Conservation (phyloP, 2,329 filamentous ascomycete genomes). For the Remersonia thermophila region DNA sequence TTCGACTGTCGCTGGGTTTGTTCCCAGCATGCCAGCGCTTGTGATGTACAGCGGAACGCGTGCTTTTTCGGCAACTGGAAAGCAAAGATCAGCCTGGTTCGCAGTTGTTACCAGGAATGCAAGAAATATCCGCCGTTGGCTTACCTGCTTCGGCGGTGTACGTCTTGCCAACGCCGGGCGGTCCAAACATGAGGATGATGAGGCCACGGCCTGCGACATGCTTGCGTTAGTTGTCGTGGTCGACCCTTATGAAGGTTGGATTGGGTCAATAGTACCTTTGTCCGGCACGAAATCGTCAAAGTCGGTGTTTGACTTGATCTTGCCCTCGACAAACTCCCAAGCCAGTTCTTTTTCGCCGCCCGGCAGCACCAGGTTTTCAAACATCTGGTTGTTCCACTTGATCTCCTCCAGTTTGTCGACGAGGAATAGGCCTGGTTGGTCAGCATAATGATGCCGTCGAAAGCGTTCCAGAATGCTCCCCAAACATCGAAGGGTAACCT, state of each 20-base stretch:
- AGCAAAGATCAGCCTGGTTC: not conserved
- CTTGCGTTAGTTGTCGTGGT: not conserved
- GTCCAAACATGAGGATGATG: slow-evolving; percentile 26
- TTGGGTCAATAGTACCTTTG: slow-evolving; percentile 17
- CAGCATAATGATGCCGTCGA: too few species aligned
- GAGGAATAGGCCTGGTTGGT: slow-evolving; percentile 14
- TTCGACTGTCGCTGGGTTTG: slow-evolving; percentile 23
- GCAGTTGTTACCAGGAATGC: too few species aligned
- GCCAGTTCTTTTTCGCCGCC: slow-evolving; percentile 26
- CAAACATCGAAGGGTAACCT: too few species aligned
- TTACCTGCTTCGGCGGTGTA: slow-evolving; percentile 25
- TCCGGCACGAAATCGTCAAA: slow-evolving; percentile 26
- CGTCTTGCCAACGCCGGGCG: slow-evolving; percentile 28
- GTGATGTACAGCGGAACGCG: slow-evolving; percentile 28
- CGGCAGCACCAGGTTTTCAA: slow-evolving; percentile 26
- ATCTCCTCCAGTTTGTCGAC: slow-evolving; percentile 20
- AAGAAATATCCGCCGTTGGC: too few species aligned
- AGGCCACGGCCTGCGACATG: slow-evolving; percentile 18
- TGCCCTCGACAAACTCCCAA: slow-evolving; percentile 28
- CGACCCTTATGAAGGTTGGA: not conserved
- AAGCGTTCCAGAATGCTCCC: too few species aligned
- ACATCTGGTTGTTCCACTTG: slow-evolving; percentile 25
- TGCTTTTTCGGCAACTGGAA: slow-evolving; percentile 25
- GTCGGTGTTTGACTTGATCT: slow-evolving; percentile 15
- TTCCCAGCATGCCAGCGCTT: slow-evolving; percentile 29